These are phyloP conservation scores for Neltuma alba DNA, from an alignment of 306 rosid genomes.

Conservation along the genomic window DNA sequence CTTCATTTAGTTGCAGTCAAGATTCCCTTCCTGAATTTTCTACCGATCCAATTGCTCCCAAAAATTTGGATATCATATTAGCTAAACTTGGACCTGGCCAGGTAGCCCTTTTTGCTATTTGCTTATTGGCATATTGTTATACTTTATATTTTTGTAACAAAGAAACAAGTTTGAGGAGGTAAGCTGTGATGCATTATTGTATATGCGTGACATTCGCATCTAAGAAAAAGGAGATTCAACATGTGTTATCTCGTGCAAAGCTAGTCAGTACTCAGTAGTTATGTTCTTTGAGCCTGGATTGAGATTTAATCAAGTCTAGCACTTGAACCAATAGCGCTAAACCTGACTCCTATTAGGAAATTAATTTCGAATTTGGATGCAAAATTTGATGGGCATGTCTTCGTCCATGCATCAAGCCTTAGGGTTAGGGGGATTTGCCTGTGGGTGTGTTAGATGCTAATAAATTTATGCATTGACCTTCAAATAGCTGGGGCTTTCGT, in stretches of 20 bases:
- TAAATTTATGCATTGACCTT: no score
- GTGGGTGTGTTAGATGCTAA: no score
- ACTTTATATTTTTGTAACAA: conserved; percentile 11
- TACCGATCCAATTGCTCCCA: conserved; percentile 50
- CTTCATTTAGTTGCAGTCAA: conserved; percentile 84
- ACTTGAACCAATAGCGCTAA: background rate
- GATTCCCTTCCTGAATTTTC: conserved; percentile 69
- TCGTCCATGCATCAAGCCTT: no score
- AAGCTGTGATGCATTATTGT: background rate
- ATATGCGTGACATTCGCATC: background rate
- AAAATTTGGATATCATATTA: conserved; percentile 58
- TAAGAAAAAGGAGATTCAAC: background rate
- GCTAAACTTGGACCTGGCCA: conserved; percentile 87
- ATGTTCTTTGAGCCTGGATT: background rate
- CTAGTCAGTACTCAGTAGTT: background rate
- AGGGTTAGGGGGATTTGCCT: no score
- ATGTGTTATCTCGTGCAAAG: background rate
- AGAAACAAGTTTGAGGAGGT: conserved; percentile 10
- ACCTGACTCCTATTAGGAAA: no score
- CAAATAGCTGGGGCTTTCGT: no score
- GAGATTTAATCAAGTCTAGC: background rate
- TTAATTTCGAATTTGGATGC: no score
- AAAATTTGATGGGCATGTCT: no score
- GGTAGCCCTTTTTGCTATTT: conserved; percentile 49
- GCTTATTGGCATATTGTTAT: background rate